Percentiles rank a stretch among this genome's conserved stretches.
Evolutionary conservation across 352 stramenopile species (phyloP).

Genomic region (Phytophthora brassicae): DNA sequence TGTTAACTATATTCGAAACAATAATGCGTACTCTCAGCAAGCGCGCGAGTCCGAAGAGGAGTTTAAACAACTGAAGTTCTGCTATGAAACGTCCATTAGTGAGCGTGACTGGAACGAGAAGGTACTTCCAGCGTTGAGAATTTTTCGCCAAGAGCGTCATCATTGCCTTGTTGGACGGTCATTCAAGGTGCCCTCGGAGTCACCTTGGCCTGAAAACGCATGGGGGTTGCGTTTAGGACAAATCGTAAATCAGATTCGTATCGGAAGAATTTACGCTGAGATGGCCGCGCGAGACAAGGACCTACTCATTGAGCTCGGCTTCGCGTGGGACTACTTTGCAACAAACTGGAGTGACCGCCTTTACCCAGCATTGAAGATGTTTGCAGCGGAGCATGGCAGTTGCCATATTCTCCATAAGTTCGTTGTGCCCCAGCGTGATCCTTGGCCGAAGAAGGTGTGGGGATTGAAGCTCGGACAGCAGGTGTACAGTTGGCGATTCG

Average conservation of each 20-base stretch:
- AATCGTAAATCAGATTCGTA: conserved; percentile 40
- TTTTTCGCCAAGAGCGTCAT: conserved; percentile 25
- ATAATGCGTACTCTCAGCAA: too few species aligned
- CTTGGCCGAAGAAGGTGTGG: conserved; percentile 35
- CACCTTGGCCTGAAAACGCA: conserved; percentile 33
- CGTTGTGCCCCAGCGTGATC: conserved; percentile 30
- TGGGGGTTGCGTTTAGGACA: conserved; percentile 38
- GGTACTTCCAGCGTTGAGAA: conserved; percentile 37
- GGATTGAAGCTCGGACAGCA: conserved; percentile 26
- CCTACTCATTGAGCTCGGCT: conserved; percentile 24
- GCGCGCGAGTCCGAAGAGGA: too few species aligned
- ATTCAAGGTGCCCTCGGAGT: conserved; percentile 30
- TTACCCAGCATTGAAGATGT: conserved; percentile 38
- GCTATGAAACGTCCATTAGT: background rate
- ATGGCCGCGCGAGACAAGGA: conserved; percentile 39
- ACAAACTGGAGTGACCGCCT: conserved; percentile 43
- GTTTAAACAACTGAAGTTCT: too few species aligned
- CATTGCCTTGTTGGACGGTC: conserved; percentile 31
- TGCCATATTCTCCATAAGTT: conserved; percentile 31
- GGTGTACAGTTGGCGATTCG: conserved; percentile 22
- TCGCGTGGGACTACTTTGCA: conserved; percentile 42
- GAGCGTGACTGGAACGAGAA: conserved; percentile 42
- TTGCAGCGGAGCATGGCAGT: conserved; percentile 29
- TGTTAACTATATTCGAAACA: background rate
- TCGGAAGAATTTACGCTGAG: conserved; percentile 25